Percentiles rank a stretch among this genome's conserved stretches.
Conservation (phyloP, 1,139 yeast genomes). For the Sugiyamaella castrensis region DNA sequence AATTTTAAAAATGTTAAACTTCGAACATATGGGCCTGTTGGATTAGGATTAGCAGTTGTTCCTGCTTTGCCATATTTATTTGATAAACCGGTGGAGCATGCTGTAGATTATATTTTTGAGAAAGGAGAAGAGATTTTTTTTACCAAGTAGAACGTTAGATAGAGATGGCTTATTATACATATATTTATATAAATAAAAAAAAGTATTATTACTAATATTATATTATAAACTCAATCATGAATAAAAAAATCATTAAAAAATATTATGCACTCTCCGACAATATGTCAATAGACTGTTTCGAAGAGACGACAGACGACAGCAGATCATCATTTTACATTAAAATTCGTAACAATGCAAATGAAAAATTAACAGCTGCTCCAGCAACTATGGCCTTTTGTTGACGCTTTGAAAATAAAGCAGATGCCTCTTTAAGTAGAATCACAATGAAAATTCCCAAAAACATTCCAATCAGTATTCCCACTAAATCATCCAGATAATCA, state of each 20-base stretch:
- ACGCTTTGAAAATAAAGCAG: constrained; percentile 30
- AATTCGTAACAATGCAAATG: constrained; percentile 34
- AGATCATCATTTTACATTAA: constrained; percentile 15
- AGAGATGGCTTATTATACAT: no score
- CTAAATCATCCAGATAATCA: constrained; percentile 36
- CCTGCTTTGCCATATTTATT: constrained; percentile 76
- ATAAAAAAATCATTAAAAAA: neutral
- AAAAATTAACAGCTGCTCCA: constrained; percentile 36
- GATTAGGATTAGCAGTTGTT: constrained; percentile 69
- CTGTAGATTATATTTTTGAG: constrained; percentile 61
- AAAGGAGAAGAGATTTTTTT: constrained; percentile 45
- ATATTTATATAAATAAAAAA: no score
- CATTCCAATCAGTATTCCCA: constrained; percentile 40
- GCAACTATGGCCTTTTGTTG: constrained; percentile 36
- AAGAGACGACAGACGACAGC: no score
- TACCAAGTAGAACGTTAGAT: neutral
- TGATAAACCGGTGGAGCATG: constrained; percentile 79
- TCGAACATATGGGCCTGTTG: constrained; percentile 73
- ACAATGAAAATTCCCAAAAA: constrained; percentile 38
- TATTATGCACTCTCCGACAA: neutral
- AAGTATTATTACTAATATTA: no score
- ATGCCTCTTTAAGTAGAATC: constrained; percentile 31
- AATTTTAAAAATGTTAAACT: constrained; percentile 50
- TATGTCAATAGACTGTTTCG: no score
- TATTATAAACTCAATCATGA: neutral